phyloP scores from a whole-genome alignment of 1,284 basidiomycete species.

The Papiliotrema fonsecae region DNA sequence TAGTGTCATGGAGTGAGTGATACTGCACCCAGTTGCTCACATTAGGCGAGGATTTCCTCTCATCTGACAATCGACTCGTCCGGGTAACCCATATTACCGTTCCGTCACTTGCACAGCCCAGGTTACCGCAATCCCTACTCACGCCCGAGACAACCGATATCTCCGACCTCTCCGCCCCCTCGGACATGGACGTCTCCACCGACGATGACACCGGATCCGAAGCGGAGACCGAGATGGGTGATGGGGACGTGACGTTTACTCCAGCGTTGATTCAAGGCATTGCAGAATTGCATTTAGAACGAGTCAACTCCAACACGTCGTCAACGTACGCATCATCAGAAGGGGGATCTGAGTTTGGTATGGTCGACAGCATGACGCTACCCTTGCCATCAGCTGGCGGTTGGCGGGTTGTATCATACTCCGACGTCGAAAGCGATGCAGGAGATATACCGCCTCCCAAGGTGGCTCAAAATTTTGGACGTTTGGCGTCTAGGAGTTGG shows the following conservation, averaged over 20 bases:
- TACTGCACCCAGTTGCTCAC: not conserved
- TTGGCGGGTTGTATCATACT: not conserved
- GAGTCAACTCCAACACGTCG: constrained; percentile 23
- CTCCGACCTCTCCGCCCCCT: constrained; percentile 22
- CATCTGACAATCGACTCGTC: constrained; percentile 15
- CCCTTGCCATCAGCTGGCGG: constrained; percentile 7
- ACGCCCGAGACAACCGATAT: constrained; percentile 44
- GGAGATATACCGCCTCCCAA: not conserved
- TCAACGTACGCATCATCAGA: constrained; percentile 42
- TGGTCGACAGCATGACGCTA: constrained; percentile 23
- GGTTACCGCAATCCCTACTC: constrained; percentile 14
- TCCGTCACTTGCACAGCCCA: constrained; percentile 29
- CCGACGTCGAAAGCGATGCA: not conserved
- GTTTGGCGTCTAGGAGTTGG: constrained; percentile 16
- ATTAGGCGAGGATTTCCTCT: constrained; percentile 27
- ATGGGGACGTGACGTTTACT: constrained; percentile 15
- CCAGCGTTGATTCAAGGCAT: constrained; percentile 7
- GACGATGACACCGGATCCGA: constrained; percentile 25
- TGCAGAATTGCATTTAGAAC: constrained; percentile 5
- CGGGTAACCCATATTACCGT: constrained; percentile 45
- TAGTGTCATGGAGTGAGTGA: constrained; percentile 44
- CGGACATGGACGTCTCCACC: constrained; percentile 14
- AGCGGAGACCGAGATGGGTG: constrained; percentile 20
- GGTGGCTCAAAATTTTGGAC: constrained; percentile 7
- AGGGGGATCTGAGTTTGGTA: constrained; percentile 28